Conservation (phyloP, 176 grass and related monocot species). For the Pontederia crassipes region DNA sequence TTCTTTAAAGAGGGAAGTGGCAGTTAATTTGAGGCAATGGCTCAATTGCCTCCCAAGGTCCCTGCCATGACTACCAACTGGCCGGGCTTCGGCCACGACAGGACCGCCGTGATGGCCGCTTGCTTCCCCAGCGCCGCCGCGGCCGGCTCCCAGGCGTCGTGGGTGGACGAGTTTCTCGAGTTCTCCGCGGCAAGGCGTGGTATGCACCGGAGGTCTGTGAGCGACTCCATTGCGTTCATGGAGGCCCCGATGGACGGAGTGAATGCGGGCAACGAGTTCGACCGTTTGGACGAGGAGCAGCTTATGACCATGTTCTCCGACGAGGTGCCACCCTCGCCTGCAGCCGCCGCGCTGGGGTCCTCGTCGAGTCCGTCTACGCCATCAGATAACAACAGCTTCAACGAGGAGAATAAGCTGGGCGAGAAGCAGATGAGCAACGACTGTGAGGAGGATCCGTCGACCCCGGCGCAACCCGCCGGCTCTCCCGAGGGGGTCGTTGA, state of each 20-base stretch:
- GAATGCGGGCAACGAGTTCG: conserved; percentile 46
- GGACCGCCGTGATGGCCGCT: not conserved
- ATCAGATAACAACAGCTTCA: conserved; percentile 15
- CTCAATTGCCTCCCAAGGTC: conserved; percentile 69
- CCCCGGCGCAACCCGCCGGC: not conserved
- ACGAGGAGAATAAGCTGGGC: conserved; percentile 16
- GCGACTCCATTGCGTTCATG: conserved; percentile 84
- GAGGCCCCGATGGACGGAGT: conserved; percentile 47
- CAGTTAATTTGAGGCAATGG: conserved; percentile 21
- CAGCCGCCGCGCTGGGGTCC: conserved; percentile 2
- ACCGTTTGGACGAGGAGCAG: conserved; percentile 88
- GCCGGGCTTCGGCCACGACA: not conserved
- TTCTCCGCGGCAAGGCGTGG: conserved; percentile 53
- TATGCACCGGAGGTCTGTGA: conserved; percentile 64
- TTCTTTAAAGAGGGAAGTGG: not conserved
- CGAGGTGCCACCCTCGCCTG: conserved; percentile 35
- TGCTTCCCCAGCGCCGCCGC: conserved; percentile 3
- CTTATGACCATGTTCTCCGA: conserved; percentile 99
- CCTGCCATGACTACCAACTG: conserved; percentile 17
- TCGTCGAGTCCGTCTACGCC: not conserved
- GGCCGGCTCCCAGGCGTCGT: conserved; percentile 24
- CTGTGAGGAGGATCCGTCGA: not conserved
- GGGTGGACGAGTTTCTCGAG: conserved; percentile 59
- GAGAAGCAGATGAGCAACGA: conserved; percentile 19
- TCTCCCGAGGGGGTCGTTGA: conserved; percentile 29